phyloP scores from a whole-genome alignment of 495 filamentous ascomycete genomes.

The Penicillium fimorum region DNA sequence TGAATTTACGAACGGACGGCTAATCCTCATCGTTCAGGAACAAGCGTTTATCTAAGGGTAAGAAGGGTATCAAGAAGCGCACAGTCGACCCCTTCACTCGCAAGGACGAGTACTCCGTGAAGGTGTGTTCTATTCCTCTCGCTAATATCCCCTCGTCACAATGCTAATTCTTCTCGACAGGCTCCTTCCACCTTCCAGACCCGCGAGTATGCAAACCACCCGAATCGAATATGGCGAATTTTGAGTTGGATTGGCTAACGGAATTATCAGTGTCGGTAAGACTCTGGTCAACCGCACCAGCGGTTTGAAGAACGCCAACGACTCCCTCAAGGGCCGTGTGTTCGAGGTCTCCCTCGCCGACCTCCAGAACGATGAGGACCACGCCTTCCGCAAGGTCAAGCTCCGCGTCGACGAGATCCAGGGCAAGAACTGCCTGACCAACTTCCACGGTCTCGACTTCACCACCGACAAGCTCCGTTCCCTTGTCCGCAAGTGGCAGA shows the following conservation, averaged over 20 bases:
- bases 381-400: conserved; percentile 99
- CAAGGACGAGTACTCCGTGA: conserved; percentile 98
- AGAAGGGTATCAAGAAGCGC: conserved; percentile 99
- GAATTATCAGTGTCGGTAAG: conserved; percentile 79
- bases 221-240: conserved; percentile 2
- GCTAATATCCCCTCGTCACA: neutral
- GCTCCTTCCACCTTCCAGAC: conserved; percentile 93
- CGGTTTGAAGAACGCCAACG: conserved; percentile 99
- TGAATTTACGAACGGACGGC: conserved; percentile 5
- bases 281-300: conserved; percentile 98
- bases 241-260: conserved; percentile 14
- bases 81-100: conserved; percentile 93
- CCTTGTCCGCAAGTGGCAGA: conserved; percentile 98
- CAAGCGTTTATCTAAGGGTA: conserved; percentile 99
- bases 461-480: conserved; percentile 99
- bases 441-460: conserved; percentile 99
- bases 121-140: conserved; percentile 56
- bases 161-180: conserved; percentile 46
- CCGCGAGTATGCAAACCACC: conserved; percentile 74
- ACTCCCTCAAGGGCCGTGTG: conserved; percentile 96
- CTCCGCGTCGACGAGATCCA: conserved; percentile 97
- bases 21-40: conserved; percentile 63
- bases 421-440: conserved; percentile 99
- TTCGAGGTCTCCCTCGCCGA: conserved; percentile 98
- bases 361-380: conserved; percentile 99